Percentiles rank a stretch among this genome's conserved stretches.
Conservation (phyloP, 2,329 filamentous ascomycete genomes). For the Pleurostoma richardsiae region DNA sequence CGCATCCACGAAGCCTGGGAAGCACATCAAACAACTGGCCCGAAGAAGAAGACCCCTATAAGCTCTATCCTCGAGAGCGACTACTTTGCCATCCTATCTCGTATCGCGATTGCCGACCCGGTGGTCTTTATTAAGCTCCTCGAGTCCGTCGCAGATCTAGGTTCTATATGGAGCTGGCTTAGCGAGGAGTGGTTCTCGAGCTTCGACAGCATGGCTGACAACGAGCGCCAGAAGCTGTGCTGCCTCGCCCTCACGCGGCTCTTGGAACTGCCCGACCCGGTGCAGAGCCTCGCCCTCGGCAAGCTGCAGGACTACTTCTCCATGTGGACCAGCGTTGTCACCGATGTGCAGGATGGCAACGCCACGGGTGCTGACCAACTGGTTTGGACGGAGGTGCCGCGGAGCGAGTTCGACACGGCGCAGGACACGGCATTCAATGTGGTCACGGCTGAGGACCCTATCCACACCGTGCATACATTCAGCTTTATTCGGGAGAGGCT, state of each 20-base stretch:
- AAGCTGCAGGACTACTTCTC: slow-evolving; percentile 69
- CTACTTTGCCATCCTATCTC: slow-evolving; percentile 78
- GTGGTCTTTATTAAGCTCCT: slow-evolving; percentile 59
- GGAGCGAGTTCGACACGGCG: slow-evolving; percentile 50
- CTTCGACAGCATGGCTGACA: slow-evolving; percentile 62
- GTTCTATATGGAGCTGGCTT: slow-evolving; percentile 56
- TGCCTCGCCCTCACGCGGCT: slow-evolving; percentile 68
- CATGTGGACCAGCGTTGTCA: slow-evolving; percentile 69
- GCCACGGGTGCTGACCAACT: slow-evolving; percentile 46
- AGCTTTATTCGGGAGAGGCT: slow-evolving; percentile 61
- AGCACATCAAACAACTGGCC: slow-evolving; percentile 77
- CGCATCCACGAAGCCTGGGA: slow-evolving; percentile 65
- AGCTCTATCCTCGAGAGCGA: slow-evolving; percentile 75
- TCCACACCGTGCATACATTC: slow-evolving; percentile 61
- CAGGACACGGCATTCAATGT: slow-evolving; percentile 49
- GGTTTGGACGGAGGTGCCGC: slow-evolving; percentile 33
- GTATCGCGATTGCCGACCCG: slow-evolving; percentile 71
- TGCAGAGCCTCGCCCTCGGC: slow-evolving; percentile 52
- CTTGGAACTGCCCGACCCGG: slow-evolving; percentile 55
- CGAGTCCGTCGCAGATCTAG: slow-evolving; percentile 33
- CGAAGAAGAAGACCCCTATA: slow-evolving; percentile 63
- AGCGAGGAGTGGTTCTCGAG: slow-evolving; percentile 62
- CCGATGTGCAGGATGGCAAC: slow-evolving; percentile 58
- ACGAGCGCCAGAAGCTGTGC: slow-evolving; percentile 65
- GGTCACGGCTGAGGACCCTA: slow-evolving; percentile 54